Conservation (phyloP, 164 flowering plant species). For the Umbilicus rupestris region DNA sequence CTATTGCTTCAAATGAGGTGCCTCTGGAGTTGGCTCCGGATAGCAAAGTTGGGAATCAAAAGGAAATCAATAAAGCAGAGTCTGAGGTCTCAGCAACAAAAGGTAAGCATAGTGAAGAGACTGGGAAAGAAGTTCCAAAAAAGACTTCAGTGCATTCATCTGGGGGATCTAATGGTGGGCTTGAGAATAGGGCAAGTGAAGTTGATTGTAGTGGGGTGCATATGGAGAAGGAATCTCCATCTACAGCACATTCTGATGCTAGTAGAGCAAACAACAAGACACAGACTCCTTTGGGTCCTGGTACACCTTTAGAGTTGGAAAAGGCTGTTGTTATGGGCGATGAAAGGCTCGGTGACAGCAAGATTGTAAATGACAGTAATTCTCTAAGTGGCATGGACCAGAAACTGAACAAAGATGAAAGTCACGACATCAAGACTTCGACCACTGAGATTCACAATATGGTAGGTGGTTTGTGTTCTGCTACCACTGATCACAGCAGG, state of each 20-base stretch:
- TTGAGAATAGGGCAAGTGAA: too few relatives aligned
- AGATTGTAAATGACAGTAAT: conserved; percentile 7
- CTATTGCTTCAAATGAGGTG: background rate
- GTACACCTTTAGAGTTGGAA: background rate
- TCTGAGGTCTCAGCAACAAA: background rate
- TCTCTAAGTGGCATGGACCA: background rate
- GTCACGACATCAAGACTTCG: conserved; percentile 9
- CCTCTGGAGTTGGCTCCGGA: too few relatives aligned
- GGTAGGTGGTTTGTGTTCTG: conserved; percentile 14
- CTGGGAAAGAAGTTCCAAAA: conserved; percentile 8
- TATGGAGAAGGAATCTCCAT: background rate
- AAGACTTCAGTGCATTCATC: too few relatives aligned
- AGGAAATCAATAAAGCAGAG: background rate
- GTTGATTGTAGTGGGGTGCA: too few relatives aligned
- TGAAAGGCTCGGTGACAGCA: conserved; percentile 23
- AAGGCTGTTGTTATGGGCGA: conserved; percentile 15
- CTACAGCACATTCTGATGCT: conserved; percentile 7
- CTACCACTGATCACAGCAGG: conserved; percentile 11
- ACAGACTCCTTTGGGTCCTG: background rate
- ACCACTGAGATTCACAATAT: conserved; percentile 13
- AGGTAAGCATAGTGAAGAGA: conserved; percentile 8
- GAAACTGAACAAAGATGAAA: conserved; percentile 12
- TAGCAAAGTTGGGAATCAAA: background rate
- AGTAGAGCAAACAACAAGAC: background rate
- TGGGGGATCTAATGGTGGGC: too few relatives aligned